Conservation (phyloP, 1,284 basidiomycete species). For the Cryptococcus deneoformans region DNA sequence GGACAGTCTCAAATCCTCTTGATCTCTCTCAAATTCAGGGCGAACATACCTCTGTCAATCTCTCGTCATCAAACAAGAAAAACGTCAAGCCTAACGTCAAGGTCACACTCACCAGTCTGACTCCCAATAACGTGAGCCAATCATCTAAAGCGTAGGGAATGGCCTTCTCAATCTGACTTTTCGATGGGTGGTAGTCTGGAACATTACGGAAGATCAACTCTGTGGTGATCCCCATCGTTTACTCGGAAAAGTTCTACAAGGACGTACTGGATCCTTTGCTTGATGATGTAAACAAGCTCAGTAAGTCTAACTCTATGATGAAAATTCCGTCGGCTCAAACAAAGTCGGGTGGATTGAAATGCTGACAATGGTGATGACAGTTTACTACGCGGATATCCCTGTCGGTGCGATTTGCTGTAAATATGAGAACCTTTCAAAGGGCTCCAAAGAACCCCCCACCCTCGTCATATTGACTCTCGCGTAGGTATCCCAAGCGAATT, state of each 20-base stretch:
- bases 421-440: constrained; percentile 33
- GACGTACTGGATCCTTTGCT: constrained; percentile 40
- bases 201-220: constrained; percentile 47
- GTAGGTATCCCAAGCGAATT: constrained; percentile 22
- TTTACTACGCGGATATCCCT: constrained; percentile 50
- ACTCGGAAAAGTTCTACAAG: constrained; percentile 50
- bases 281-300: constrained; percentile 50
- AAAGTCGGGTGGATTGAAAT: neutral
- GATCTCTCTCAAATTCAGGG: constrained; percentile 33
- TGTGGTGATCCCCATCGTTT: constrained; percentile 46
- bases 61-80: constrained; percentile 22
- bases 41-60: constrained; percentile 32
- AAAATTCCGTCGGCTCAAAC: neutral
- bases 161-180: neutral
- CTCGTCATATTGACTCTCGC: constrained; percentile 46
- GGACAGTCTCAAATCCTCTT: constrained; percentile 43
- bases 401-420: constrained; percentile 45
- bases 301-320: constrained; percentile 20
- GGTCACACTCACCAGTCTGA: constrained; percentile 49
- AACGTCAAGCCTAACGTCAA: constrained; percentile 41
- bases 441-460: constrained; percentile 32
- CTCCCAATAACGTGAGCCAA: constrained; percentile 45
- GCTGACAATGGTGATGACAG: constrained; percentile 10
- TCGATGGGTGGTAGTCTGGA: constrained; percentile 28
- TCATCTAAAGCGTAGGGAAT: neutral